These are phyloP conservation scores for Monilinia polystroma DNA, from an alignment of 2,329 filamentous ascomycete species.

Conservation along the genomic window DNA sequence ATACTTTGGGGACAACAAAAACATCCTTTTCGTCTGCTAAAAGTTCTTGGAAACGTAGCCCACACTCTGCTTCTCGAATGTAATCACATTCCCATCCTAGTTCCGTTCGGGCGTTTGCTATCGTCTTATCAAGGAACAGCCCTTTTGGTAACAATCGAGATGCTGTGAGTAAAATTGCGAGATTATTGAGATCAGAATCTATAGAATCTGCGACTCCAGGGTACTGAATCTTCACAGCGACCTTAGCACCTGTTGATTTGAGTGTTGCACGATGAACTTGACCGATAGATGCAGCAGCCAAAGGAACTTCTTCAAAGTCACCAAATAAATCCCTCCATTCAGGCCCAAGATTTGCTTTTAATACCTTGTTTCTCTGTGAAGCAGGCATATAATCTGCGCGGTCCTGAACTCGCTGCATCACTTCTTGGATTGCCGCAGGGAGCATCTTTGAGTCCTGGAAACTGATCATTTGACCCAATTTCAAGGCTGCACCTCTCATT, in stretches of 20 bases:
- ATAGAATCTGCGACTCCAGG: constrained; percentile 95
- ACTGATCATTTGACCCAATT: constrained; percentile 96
- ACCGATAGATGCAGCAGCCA: constrained; percentile 94
- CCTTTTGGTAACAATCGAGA: constrained; percentile 88
- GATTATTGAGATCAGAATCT: constrained; percentile 92
- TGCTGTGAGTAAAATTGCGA: constrained; percentile 85
- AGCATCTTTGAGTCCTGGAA: constrained; percentile 97
- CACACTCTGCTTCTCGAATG: constrained; percentile 79
- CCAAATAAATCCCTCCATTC: constrained; percentile 83
- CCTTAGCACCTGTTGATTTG: constrained; percentile 68
- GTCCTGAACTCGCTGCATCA: constrained; percentile 92
- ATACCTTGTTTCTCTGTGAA: constrained; percentile 84
- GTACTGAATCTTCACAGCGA: constrained; percentile 97
- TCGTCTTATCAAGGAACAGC: constrained; percentile 93
- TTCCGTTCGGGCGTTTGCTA: constrained; percentile 88
- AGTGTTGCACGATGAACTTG: constrained; percentile 89
- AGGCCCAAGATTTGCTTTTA: constrained; percentile 72
- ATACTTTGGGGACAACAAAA: constrained; percentile 78
- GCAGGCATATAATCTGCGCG: constrained; percentile 97
- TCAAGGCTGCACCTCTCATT: constrained; percentile 96
- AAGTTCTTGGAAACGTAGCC: constrained; percentile 70
- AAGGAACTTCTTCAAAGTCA: constrained; percentile 84
- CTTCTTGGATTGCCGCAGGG: constrained; percentile 79
- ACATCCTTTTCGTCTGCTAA: constrained; percentile 70
- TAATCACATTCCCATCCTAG: constrained; percentile 98